phyloP scores from a whole-genome alignment of 805 yeast genomes.

The Wickerhamiella occidentalis region DNA sequence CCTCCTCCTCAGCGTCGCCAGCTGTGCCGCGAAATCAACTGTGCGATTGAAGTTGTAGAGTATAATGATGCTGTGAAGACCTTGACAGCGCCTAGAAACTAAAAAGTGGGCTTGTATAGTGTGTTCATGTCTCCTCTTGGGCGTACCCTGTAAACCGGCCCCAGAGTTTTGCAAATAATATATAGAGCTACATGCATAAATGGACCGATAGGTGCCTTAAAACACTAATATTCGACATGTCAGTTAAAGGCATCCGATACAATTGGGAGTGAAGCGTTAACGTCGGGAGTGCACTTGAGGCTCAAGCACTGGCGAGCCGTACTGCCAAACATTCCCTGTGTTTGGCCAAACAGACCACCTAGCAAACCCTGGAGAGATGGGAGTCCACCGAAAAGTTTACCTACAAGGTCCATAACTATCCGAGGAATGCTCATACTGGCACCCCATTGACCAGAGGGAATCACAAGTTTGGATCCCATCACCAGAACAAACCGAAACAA shows the following conservation, averaged over 20 bases:
- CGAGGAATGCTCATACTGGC: not conserved
- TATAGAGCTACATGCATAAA: too few species aligned
- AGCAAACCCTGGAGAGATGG: not conserved
- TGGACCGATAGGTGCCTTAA: too few species aligned
- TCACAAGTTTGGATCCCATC: not conserved
- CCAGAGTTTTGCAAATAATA: too few species aligned
- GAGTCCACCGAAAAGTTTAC: not conserved
- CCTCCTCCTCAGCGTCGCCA: conserved; percentile 45
- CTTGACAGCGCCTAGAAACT: not conserved
- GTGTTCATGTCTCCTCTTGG: too few species aligned
- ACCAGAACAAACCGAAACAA: not conserved
- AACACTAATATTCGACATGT: too few species aligned
- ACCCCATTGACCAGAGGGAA: conserved; percentile 3
- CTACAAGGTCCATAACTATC: not conserved
- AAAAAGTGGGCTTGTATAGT: too few species aligned
- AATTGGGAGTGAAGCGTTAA: not conserved
- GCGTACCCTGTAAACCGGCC: too few species aligned
- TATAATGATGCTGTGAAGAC: conserved; percentile 35
- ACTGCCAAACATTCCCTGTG: not conserved
- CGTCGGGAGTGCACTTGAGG: not conserved
- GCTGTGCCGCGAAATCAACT: conserved; percentile 68
- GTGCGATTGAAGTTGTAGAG: conserved; percentile 61
- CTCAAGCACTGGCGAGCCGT: not conserved
- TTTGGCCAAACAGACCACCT: not conserved
- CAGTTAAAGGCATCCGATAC: not conserved